These are phyloP conservation scores for Tolypocladium ophioglossoides DNA, from an alignment of 2,329 filamentous ascomycete genomes.

Conservation along the genomic window DNA sequence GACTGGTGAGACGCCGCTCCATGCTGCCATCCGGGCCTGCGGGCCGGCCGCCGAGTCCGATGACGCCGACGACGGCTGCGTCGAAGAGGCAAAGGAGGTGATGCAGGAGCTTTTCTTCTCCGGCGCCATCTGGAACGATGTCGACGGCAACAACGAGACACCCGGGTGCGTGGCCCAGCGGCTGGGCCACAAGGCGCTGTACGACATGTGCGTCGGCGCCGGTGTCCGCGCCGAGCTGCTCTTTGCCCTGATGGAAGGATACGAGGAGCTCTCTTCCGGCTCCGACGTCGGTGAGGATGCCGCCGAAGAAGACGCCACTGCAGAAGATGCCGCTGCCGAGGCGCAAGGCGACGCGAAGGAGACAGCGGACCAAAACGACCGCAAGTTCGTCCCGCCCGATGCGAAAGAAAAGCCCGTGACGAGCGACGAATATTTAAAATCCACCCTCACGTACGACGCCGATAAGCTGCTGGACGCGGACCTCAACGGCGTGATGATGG, in stretches of 20 bases:
- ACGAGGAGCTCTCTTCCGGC: slow-evolving; percentile 57
- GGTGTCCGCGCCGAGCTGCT: slow-evolving; percentile 86
- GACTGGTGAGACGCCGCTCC: slow-evolving; percentile 79
- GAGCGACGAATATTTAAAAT: slow-evolving; percentile 58
- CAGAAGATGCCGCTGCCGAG: slow-evolving; percentile 19
- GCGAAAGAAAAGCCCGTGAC: slow-evolving; percentile 39
- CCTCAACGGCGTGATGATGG: slow-evolving; percentile 87
- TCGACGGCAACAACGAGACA: slow-evolving; percentile 79
- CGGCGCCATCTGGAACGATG: slow-evolving; percentile 95
- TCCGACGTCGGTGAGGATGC: slow-evolving; percentile 38
- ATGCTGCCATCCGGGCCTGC: slow-evolving; percentile 78
- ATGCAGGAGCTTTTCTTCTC: slow-evolving; percentile 70
- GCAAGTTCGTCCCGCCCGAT: slow-evolving; percentile 23
- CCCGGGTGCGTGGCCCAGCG: slow-evolving; percentile 75
- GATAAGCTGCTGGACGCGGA: slow-evolving; percentile 62
- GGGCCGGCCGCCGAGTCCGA: slow-evolving; percentile 27
- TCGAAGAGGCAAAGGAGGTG: slow-evolving; percentile 55
- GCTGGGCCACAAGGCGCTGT: slow-evolving; percentile 59
- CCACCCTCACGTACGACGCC: slow-evolving; percentile 51
- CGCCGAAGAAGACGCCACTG: slow-evolving; percentile 22
- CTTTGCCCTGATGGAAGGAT: slow-evolving; percentile 71
- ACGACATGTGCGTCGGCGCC: slow-evolving; percentile 76
- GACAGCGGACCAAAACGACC: slow-evolving; percentile 16
- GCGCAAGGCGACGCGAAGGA: slow-evolving; percentile 15
- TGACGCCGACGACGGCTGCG: slow-evolving; percentile 26